Base-by-base conservation (phyloP, 116 monocot genomes). In the Phalaenopsis hybrid region DNA sequence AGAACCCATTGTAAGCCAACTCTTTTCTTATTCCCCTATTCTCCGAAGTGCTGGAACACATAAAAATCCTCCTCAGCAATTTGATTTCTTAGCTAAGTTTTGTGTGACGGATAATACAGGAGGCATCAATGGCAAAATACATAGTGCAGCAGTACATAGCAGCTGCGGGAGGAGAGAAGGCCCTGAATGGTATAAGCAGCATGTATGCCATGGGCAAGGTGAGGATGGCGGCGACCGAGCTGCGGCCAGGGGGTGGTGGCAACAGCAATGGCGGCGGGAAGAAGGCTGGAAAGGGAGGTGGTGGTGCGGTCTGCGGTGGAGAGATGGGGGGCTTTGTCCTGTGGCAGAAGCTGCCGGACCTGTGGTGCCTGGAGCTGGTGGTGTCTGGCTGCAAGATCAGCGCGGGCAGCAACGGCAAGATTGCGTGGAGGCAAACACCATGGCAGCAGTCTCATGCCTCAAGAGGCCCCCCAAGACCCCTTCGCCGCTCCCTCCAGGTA, bases 141-240 rank as follows among this genome's bases (percentile, higher is more conserved):
- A 96, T 96, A 3, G 88, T 96, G 77, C 86, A 87, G 79, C 96
- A 96, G 69, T 96, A 96, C 83, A 77, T 94, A 2, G 94, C 96
- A 16, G 96, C 96, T n/a, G 79, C 83, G 0, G 96, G 96, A 17
- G 96, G 96, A 45, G 91, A 91, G 34, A 49, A 78, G 67, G 94
- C 92, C 52, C 28, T 96, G 57, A 88, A 87, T 45, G 65, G 86
- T 8, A 85, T 96, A n/a, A 76, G 23, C 41, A 96, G 94, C 85
- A 92, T 94, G 96, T 96, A 90, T 78, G 96, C 94, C 0, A 88
- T 94, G 82, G 96, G 96, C 12, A 94, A 92, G 87, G 96, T 96
- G 25, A 57, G 79, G 80, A 94, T 96, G 92, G 70, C 85, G 34
- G 85, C 91, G 1, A 84, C 88, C 0, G 96, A 96, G 58, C 77